A percentile compares a stretch with the other conserved stretches of the same genome.
phyloP scores from a whole-genome alignment of 169 alveolate genomes.

The Eimeria sp. region DNA sequence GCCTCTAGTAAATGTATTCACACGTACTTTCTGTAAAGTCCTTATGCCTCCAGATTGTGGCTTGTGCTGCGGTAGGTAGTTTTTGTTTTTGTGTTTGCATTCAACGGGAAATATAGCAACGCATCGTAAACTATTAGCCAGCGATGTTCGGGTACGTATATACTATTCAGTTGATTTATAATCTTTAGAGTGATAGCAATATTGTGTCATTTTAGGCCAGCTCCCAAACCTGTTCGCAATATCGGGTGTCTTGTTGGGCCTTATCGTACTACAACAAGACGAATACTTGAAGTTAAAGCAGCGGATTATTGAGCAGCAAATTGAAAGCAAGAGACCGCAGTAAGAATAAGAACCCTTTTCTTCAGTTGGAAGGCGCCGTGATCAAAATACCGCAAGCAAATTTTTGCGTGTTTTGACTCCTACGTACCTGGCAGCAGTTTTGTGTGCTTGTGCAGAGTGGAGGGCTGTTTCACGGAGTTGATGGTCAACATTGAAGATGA shows the following conservation, averaged over 20 bases:
- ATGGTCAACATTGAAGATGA: slow-evolving; percentile 82
- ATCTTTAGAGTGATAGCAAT: not conserved
- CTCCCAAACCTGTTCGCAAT: slow-evolving; percentile 94
- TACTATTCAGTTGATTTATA: too few relatives aligned
- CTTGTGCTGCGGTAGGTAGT: not conserved
- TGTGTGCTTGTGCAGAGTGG: slow-evolving; percentile 53
- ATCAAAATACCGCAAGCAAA: not conserved
- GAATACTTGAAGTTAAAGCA: slow-evolving; percentile 76
- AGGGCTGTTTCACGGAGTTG: slow-evolving; percentile 81
- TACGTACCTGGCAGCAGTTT: not conserved
- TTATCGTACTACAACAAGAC: slow-evolving; percentile 89
- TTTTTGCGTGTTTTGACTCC: not conserved
- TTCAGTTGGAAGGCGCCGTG: not conserved
- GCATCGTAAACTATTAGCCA: not conserved
- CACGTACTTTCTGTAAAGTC: not conserved
- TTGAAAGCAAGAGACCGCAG: slow-evolving; percentile 46
- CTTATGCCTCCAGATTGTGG: not conserved
- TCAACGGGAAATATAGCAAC: not conserved
- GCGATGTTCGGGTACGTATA: too few relatives aligned
- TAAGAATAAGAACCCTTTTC: not conserved
- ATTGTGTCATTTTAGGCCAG: slow-evolving; percentile 87
- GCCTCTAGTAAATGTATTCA: not conserved
- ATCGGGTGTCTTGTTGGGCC: slow-evolving; percentile 95
- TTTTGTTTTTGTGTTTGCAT: not conserved
- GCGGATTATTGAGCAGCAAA: slow-evolving; percentile 76